These are phyloP conservation scores for Cinchona pubescens DNA, from an alignment of 257 asterid species.

Conservation along the genomic window DNA sequence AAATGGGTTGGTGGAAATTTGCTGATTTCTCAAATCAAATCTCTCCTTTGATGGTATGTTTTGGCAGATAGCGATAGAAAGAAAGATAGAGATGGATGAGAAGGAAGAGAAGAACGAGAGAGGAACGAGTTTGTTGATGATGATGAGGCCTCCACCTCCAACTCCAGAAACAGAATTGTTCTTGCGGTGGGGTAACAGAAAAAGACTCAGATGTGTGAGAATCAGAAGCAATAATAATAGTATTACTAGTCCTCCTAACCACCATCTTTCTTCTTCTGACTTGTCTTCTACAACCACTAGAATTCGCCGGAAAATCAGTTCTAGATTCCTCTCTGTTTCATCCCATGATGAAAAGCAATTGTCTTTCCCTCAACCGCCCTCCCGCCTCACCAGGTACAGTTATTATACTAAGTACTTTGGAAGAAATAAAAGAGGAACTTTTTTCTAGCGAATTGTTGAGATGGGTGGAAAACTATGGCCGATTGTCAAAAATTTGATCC, in stretches of 20 bases:
- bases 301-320: conserved; percentile 31
- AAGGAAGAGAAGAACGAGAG: conserved; percentile 31
- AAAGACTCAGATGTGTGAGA: conserved; percentile 49
- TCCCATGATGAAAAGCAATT: conserved; percentile 23
- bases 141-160: conserved; percentile 15
- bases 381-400: conserved; percentile 36
- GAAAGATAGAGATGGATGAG: conserved; percentile 19
- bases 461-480: neutral
- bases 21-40: neutral
- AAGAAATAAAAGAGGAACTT: neutral
- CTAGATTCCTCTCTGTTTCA: conserved; percentile 27
- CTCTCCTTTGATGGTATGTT: neutral
- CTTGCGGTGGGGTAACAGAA: conserved; percentile 52
- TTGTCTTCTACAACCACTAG: conserved; percentile 23
- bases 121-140: neutral
- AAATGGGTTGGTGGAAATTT: neutral
- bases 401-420: too few relatives aligned
- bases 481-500: too few relatives aligned
- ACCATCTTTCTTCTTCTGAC: conserved; percentile 10
- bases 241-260: conserved; percentile 22
- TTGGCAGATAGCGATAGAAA: neutral
- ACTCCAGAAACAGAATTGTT: conserved; percentile 37
- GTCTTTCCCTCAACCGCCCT: conserved; percentile 17
- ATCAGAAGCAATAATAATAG: conserved; percentile 34
- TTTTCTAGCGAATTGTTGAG: neutral